Base-by-base conservation (phyloP, 176 grass and related monocot species). In the Aegilops tauschii region DNA sequence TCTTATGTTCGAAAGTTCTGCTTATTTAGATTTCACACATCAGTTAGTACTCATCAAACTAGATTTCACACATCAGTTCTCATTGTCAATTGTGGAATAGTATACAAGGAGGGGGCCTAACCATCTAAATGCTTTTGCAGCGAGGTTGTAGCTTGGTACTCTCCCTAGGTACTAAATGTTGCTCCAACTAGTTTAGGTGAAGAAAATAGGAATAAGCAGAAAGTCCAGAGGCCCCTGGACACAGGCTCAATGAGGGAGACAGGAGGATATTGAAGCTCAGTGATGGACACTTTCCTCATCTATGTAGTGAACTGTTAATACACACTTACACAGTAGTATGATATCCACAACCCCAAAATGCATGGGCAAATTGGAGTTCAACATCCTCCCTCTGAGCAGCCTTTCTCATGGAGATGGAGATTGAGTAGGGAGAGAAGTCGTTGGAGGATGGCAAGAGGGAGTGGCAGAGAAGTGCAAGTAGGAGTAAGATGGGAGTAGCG, bases 1-100 rank as follows among this genome's bases (percentile, higher is more conserved):
- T 73, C 75, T 72, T 65, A 21, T 73, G 16, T 17, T 40, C 9
- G 52, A 35, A 75, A 59, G 34, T 59, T 77, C 23, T 36, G 3
- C 65, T 71, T 52, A 25, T 82, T 35, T 71, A 65, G 63, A 69
- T 36, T 71, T 69, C 30, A 36, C 11, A 12, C 64, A 56, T 70
- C 45, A 32, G 65, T 70, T 56, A 82, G 30, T 68, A 52, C 17
- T 79, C 49, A 56, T 4, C 80, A 82, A 69, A n/a, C 80, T 70
- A 65, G 63, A 69, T 35, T 70, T 69, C 30, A 37, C 11, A 12
- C 65, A 58, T 71, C 47, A 34, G 65, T 71, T 56, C 18, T 79
- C 6, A 56, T 32, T 49, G 31, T 11, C 44, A 82, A 31, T 56
- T 68, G 62, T 25, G 27, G 40, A 80, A 45, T 37, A 65, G 61